phyloP scores from a whole-genome alignment of 352 stramenopile genomes.

The Aphanomyces astaci region DNA sequence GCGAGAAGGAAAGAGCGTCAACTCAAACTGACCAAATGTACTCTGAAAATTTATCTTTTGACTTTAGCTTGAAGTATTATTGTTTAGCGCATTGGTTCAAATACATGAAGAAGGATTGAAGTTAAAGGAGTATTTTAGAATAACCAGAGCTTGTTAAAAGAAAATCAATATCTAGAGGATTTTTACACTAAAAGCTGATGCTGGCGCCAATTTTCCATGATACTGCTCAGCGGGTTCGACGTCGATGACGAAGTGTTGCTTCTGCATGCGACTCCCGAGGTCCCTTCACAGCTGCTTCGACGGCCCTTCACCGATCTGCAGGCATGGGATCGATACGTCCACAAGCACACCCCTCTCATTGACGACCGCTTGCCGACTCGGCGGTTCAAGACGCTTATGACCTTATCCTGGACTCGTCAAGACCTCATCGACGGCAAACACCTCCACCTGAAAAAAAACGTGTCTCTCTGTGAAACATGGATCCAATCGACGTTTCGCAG shows the following conservation, averaged over 20 bases:
- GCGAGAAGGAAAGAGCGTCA: too few relatives aligned
- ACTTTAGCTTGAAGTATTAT: too few relatives aligned
- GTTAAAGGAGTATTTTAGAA: too few relatives aligned
- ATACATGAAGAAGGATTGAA: too few relatives aligned
- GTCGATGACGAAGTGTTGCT: not conserved
- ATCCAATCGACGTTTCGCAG: constrained; percentile 35
- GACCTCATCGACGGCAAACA: constrained; percentile 42
- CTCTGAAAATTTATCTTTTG: too few relatives aligned
- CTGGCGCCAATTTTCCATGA: not conserved
- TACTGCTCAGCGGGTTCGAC: not conserved
- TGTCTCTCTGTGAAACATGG: constrained; percentile 46
- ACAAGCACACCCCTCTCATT: not conserved
- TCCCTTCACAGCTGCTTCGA: not conserved
- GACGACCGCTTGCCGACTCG: constrained; percentile 40
- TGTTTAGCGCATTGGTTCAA: too few relatives aligned
- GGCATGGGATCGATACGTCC: constrained; percentile 12
- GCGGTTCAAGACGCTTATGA: constrained; percentile 49
- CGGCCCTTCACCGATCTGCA: constrained; percentile 9
- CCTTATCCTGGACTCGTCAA: constrained; percentile 38
- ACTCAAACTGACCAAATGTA: too few relatives aligned
- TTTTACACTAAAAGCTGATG: too few relatives aligned
- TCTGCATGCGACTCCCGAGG: not conserved
- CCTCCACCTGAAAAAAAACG: constrained; percentile 55
- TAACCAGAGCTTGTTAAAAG: too few relatives aligned
- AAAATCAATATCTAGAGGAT: too few relatives aligned